Evolutionary conservation across 805 yeast species (phyloP), one percentile per base, ranked within the genome.

Genomic region (Candida piceae): DNA sequence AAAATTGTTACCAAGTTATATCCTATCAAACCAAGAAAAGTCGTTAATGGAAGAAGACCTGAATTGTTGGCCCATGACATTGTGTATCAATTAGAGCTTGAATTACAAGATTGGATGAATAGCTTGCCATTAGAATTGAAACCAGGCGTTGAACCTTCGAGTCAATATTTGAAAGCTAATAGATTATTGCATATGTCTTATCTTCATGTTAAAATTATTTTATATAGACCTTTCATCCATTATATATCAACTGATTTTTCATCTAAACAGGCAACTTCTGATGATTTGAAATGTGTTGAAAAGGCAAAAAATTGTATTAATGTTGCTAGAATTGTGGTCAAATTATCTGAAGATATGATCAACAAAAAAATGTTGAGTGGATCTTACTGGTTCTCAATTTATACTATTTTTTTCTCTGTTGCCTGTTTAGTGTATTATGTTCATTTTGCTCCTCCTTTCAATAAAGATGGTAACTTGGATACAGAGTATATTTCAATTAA

Each of bases 371-470:
- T 85, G 58, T 64, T 88, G 27, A 76, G 80, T 45, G 95, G 95
- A 1, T 84, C 93, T 2, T 89, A 88, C 54, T 87, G 96, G 95
- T 88, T 86, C 54, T 79, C 93, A 6, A 83, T 84, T 53, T 88
- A 88, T 57, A 85, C 96, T 0, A 81, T 88, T 5, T 88, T 87
- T 57, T 86, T 85, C 61, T 80, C 94, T 3, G 87, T 87, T 41
- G 94, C 95, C 1, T 84, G 95, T 52, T 66, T 87, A 49, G 83
- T 85, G 13, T 85, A 81, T 52, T 86, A 87, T 55, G 82, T 76
- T 39, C 90, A 84, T 57, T 63, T 60, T 48, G 64, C 65, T 6
- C 65, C 67, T 10, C 53, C 59, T 11, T 32, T 45, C 9, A 50
- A 51, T 25, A 37, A 49, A 19, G 50, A 48, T 13, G 74, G 72